These are phyloP conservation scores for Vishniacozyma victoriae DNA, from an alignment of 768 basidiomycete species.

Conservation along the genomic window DNA sequence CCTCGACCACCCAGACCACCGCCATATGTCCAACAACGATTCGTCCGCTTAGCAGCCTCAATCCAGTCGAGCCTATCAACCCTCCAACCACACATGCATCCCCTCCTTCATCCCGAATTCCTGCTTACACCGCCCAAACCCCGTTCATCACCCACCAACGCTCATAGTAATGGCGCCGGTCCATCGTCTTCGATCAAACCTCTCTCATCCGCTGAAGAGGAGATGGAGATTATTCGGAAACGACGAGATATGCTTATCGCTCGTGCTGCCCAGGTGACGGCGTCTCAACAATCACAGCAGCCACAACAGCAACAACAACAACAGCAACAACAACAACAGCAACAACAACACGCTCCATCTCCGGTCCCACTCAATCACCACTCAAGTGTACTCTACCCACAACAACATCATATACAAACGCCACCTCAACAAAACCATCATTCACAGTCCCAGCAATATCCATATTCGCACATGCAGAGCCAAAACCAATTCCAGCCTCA, in stretches of 20 bases:
- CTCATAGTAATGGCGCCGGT: not conserved
- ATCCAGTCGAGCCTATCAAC: slow-evolving; percentile 10
- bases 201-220: slow-evolving; percentile 23
- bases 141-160: not conserved
- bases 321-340: not conserved
- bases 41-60: slow-evolving; percentile 13
- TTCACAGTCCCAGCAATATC: not conserved
- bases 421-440: not conserved
- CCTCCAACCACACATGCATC: slow-evolving; percentile 11
- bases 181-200: not conserved
- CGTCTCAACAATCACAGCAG: not conserved
- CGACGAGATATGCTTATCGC: slow-evolving; percentile 31
- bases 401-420: not conserved
- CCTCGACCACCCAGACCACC: slow-evolving; percentile 12
- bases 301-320: not conserved
- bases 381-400: not conserved
- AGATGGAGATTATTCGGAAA: slow-evolving; percentile 33
- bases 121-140: no score
- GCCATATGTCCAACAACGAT: slow-evolving; percentile 12
- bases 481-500: not conserved
- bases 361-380: not conserved
- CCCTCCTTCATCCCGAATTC: slow-evolving; percentile 9
- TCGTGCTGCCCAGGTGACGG: slow-evolving; percentile 9
- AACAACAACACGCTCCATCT: no score
- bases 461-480: not conserved